Evolutionary conservation across 257 asterid genomes (phyloP).

Genomic region (Gynochthodes officinalis): DNA sequence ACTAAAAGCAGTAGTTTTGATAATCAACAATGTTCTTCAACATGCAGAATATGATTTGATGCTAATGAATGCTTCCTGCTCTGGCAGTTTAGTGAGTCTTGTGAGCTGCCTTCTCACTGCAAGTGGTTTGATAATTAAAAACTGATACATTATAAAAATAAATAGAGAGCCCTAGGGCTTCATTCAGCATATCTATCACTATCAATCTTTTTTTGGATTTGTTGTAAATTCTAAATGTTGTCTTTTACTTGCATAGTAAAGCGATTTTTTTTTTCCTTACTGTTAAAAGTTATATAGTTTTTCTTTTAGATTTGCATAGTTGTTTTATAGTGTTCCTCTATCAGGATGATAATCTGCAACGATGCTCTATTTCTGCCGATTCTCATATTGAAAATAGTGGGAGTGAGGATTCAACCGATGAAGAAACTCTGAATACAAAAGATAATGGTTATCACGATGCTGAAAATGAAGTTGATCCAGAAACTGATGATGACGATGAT

Average conservation of each 20-base stretch:
- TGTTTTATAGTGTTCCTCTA: conserved; percentile 11
- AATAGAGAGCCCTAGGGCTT: not conserved
- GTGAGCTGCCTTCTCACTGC: not conserved
- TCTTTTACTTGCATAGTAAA: not conserved
- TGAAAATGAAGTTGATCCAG: conserved; percentile 73
- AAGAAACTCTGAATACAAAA: conserved; percentile 53
- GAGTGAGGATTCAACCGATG: conserved; percentile 73
- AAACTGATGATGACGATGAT: conserved; percentile 64
- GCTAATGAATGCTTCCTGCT: not conserved
- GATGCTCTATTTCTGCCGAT: conserved; percentile 83
- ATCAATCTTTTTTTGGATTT: not conserved
- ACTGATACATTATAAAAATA: not conserved
- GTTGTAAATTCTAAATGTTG: not conserved
- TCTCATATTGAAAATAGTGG: conserved; percentile 71
- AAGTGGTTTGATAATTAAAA: not conserved
- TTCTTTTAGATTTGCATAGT: not conserved
- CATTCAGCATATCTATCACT: not conserved
- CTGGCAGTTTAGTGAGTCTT: not conserved
- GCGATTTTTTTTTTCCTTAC: not conserved
- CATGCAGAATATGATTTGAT: not conserved
- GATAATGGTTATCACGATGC: conserved; percentile 88
- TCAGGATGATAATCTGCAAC: conserved; percentile 69
- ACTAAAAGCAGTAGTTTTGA: no score
- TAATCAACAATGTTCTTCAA: not conserved
- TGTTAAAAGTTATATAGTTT: not conserved